phyloP scores from a whole-genome alignment of 257 asterid genomes.

The Fraxinus excelsior region DNA sequence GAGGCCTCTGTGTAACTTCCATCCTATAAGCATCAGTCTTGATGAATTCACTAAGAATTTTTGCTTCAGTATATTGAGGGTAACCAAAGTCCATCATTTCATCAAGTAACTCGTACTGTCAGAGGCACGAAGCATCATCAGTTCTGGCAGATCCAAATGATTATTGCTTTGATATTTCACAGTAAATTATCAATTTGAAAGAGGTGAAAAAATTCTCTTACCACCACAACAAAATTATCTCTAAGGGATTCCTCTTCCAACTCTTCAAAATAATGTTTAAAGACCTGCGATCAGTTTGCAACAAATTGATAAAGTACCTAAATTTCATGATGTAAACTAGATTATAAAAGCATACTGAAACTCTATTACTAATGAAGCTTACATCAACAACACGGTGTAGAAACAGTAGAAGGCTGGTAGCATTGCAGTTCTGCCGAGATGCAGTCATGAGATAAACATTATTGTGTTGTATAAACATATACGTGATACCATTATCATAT shows the following conservation, averaged over 20 bases:
- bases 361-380: slow-evolving; percentile 17
- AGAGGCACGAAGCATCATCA: slow-evolving; percentile 14
- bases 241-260: slow-evolving; percentile 56
- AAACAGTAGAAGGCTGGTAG: slow-evolving; percentile 49
- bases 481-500: slow-evolving; percentile 46
- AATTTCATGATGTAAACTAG: not conserved
- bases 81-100: slow-evolving; percentile 48
- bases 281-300: slow-evolving; percentile 33
- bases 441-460: slow-evolving; percentile 52
- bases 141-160: not conserved
- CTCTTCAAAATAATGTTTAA: slow-evolving; percentile 47
- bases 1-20: slow-evolving; percentile 47
- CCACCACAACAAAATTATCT: slow-evolving; percentile 55
- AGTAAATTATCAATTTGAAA: not conserved
- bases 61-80: slow-evolving; percentile 48
- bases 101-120: slow-evolving; percentile 46
- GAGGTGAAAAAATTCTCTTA: slow-evolving; percentile 1
- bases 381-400: slow-evolving; percentile 51
- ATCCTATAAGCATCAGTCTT: slow-evolving; percentile 45
- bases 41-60: slow-evolving; percentile 44
- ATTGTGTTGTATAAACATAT: slow-evolving; percentile 56
- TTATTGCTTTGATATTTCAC: not conserved
- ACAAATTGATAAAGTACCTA: not conserved
- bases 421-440: slow-evolving; percentile 50
- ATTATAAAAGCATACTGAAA: not conserved